Evolutionary conservation across 2,329 filamentous ascomycete species (phyloP), one percentile per base, ranked within the genome.

Genomic region (Hymenoscyphus occultus): DNA sequence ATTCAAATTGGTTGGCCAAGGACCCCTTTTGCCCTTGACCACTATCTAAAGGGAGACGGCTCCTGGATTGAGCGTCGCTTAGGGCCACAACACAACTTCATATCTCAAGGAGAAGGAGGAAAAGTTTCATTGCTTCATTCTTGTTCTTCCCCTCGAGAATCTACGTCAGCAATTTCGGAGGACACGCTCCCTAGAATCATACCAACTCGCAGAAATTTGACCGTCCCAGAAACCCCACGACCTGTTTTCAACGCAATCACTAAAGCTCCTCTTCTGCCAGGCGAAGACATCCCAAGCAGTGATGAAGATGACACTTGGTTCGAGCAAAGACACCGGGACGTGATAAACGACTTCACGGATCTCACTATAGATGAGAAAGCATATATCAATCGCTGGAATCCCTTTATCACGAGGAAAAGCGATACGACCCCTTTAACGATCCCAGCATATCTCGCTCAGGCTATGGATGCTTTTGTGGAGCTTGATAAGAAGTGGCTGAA

Each of bases 11-110:
- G 77, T 2, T 77, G 75, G 16, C 77, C 82, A 1, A 74, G 74
- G 2, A 79, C 79, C 64, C 74, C 79, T 0, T 80, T 85, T 28
- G 78, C 81, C 63, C 68, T 85, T 51, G 77, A 80, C 22, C 78
- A 77, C 22, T 79, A 78, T 62, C 68, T 80, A 16, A 73, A 76
- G 1, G 81, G 81, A 9, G 81, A 85, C 65, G 73, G 80, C 12
- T 79, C 80, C 0, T 84, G 80, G 80, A 67, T 78, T 5, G 77
- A 74, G 16, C 77, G 78, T 6, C 79, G 82, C 3, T 71, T 80
- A 48, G 80, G 79, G 0, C 75, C 78, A 0, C 70, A 77, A 1
- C 74, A 81, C 59, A 75, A 78, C 59, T 40, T 56, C 7, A 67
- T 56, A 58, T 63, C 71, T 5, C 60, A 68, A 9, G 61, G 71